phyloP scores from a whole-genome alignment of 2,329 filamentous ascomycete species.

The Beauveria bassiana region DNA sequence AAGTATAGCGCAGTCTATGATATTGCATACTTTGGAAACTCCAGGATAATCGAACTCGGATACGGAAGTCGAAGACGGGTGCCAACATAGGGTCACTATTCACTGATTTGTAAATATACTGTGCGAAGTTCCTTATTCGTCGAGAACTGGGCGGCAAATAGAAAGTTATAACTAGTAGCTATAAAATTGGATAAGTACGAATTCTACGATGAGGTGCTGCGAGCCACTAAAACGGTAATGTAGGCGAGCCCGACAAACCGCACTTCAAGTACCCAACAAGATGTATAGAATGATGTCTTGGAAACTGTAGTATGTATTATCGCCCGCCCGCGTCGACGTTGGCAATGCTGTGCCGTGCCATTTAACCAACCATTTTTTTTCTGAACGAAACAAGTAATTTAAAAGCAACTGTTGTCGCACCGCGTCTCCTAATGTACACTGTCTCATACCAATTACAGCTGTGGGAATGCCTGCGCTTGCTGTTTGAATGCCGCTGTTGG shows the following conservation, averaged over 20 bases:
- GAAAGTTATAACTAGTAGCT: not conserved
- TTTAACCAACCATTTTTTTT: not conserved
- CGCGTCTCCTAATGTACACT: not conserved
- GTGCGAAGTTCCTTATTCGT: not conserved
- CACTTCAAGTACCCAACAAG: not conserved
- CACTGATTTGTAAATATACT: not conserved
- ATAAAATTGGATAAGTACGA: not conserved
- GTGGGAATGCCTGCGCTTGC: not conserved
- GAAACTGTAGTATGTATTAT: not conserved
- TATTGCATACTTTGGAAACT: not conserved
- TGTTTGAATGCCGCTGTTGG: not conserved
- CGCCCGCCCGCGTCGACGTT: not conserved
- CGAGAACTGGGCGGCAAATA: not conserved
- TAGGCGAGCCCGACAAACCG: not conserved
- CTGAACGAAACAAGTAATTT: not conserved
- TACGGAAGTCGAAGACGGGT: not conserved
- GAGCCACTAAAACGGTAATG: not conserved
- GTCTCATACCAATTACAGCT: not conserved
- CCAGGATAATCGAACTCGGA: not conserved
- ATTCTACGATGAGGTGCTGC: not conserved
- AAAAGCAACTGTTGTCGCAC: not conserved
- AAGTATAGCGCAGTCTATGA: not conserved
- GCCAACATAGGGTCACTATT: not conserved
- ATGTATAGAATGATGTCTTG: not conserved
- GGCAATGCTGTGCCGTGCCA: not conserved